Evolutionary conservation across 345 rosid species (phyloP).

Genomic region (Gossypium herbaceum): DNA sequence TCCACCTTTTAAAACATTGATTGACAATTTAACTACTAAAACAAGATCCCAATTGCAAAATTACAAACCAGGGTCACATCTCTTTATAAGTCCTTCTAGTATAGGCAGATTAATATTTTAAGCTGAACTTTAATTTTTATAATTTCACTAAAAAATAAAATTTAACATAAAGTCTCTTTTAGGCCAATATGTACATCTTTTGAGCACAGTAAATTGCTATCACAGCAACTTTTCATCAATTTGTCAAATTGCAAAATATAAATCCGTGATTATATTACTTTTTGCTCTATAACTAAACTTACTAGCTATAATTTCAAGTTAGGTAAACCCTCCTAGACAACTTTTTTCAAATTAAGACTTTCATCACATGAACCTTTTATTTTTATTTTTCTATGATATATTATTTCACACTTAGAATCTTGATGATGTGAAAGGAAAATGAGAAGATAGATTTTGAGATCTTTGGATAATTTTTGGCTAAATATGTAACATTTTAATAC

Average conservation of each 20-base stretch:
- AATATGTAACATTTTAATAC: no score
- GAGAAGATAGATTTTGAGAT: background rate
- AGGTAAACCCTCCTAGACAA: background rate
- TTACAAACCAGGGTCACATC: constrained; percentile 8
- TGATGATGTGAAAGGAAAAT: background rate
- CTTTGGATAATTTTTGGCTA: background rate
- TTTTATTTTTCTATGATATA: background rate
- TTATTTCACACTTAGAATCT: no score
- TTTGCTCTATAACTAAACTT: background rate
- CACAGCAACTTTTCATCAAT: background rate
- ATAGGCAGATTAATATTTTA: background rate
- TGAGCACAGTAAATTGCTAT: background rate
- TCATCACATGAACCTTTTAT: background rate
- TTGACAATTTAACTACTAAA: constrained; percentile 11
- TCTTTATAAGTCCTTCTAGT: no score
- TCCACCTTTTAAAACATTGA: background rate
- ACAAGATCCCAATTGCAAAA: background rate
- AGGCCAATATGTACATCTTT: background rate
- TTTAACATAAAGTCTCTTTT: background rate
- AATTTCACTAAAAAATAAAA: background rate
- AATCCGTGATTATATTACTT: background rate
- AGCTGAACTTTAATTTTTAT: background rate
- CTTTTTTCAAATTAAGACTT: background rate
- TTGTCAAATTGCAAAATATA: background rate
- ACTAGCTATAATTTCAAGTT: background rate